Base-by-base conservation (phyloP, 305 asterid genomes). In the Fraxinus platypoda region DNA sequence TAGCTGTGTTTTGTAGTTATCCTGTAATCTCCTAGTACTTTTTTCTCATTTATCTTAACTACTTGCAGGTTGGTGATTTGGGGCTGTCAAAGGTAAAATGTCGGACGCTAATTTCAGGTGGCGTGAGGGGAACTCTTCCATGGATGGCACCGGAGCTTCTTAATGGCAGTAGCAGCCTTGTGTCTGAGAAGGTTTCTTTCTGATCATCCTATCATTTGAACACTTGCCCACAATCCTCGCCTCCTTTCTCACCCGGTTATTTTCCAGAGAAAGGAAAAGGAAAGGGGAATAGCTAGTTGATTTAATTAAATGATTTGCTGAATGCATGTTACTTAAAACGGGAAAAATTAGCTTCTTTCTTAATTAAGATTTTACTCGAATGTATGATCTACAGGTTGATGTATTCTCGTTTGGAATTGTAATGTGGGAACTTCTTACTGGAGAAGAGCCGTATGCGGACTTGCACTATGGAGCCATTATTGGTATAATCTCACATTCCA, bases 61-160 rank as follows among this genome's bases (percentile, higher is more conserved):
- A 25, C 41, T 76, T 80, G 59, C 87, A 94, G 98, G 98, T 94
- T 87, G 98, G 97, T 80, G 98, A 94, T 85, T 86, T 94, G 90
- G 98, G 98, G 76, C 90, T 94, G 78, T 94, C 98, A 37, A 94
- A 92, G 91, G 93, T 92, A 82, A 94, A 92, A 86, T 88, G 98
- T 64, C 93, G 90, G 71, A 94, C 98, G 0, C 85, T 92, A 75
- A 92, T 94, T 72, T 94, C 97, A 25, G 98, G 98, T 19, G 98
- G 98, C 21, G 97, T 94, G 82, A 91, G 97, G 80, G 98, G 98
- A 84, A 94, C 98, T n/a, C 98, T 94, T 84, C 98, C 97, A 33
- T 94, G 98, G 98, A 92, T 94, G 98, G 98, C 98, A 23, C 98
- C 98, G 0, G 98, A 94, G 88, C 98, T 94, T 88, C 97, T 94